phyloP scores from a whole-genome alignment of 257 asterid species.

The Petrea volubilis region DNA sequence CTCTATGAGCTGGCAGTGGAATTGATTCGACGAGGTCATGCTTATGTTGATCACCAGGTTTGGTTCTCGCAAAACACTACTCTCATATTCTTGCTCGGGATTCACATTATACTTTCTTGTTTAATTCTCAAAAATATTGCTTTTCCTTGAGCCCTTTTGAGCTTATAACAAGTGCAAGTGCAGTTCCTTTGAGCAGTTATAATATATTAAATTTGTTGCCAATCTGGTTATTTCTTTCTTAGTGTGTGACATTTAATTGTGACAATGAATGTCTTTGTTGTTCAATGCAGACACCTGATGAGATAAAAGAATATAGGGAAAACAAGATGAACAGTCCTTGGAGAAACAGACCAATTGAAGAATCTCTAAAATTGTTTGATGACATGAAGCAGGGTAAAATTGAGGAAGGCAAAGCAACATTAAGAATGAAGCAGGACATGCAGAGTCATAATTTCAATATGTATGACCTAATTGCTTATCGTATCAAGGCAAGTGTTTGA shows the following conservation, averaged over 20 bases:
- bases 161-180: background rate
- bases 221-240: background rate
- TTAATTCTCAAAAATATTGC: background rate
- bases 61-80: slow-evolving; percentile 14
- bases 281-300: slow-evolving; percentile 73
- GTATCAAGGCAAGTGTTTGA: slow-evolving; percentile 69
- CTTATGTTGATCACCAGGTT: slow-evolving; percentile 99
- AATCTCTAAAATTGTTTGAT: slow-evolving; percentile 77
- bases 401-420: slow-evolving; percentile 91
- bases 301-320: slow-evolving; percentile 87
- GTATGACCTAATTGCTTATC: slow-evolving; percentile 96
- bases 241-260: background rate
- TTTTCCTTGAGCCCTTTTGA: background rate
- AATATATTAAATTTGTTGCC: background rate
- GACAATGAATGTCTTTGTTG: slow-evolving; percentile 8
- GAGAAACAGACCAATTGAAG: slow-evolving; percentile 88
- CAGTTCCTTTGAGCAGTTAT: background rate
- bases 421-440: slow-evolving; percentile 98
- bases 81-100: background rate
- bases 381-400: slow-evolving; percentile 83
- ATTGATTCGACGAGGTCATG: slow-evolving; percentile 82
- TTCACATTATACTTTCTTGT: background rate
- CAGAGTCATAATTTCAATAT: slow-evolving; percentile 91
- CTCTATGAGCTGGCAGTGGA: slow-evolving; percentile 88
- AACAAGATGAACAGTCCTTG: slow-evolving; percentile 93